These are phyloP conservation scores for Hymenoscyphus scutula DNA, from an alignment of 2,329 filamentous ascomycete species.

Conservation along the genomic window DNA sequence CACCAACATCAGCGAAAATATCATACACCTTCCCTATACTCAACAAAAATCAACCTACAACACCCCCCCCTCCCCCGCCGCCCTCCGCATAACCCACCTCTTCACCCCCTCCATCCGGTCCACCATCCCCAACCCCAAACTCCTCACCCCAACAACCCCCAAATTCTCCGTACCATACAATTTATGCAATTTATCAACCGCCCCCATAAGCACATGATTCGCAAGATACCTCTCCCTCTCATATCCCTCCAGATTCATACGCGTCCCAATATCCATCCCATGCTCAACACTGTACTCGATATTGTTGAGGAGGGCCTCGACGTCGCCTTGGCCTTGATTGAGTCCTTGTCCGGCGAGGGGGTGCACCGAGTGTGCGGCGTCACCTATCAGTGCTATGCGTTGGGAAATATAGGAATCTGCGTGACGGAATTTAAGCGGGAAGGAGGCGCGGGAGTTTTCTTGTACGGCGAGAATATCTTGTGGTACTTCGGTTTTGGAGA, in stretches of 20 bases:
- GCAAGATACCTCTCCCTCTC: constrained; percentile 75
- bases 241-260: constrained; percentile 78
- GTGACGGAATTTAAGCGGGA: constrained; percentile 87
- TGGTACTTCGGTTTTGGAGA: constrained; percentile 56
- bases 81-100: constrained; percentile 78
- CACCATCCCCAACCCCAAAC: constrained; percentile 72
- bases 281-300: constrained; percentile 76
- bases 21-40: not conserved
- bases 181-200: constrained; percentile 88
- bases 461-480: constrained; percentile 70
- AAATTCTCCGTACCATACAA: constrained; percentile 79
- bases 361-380: constrained; percentile 93
- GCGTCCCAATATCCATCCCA: constrained; percentile 82
- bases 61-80: constrained; percentile 53
- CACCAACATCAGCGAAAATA: not conserved
- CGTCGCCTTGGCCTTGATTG: constrained; percentile 89
- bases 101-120: constrained; percentile 75
- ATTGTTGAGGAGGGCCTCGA: constrained; percentile 71
- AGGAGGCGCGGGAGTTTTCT: constrained; percentile 77
- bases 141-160: constrained; percentile 76
- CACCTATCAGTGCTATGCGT: constrained; percentile 86
- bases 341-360: constrained; percentile 92
- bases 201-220: constrained; percentile 76
- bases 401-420: constrained; percentile 91
- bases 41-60: constrained; percentile 26